Evolutionary conservation across 306 rosid genomes (phyloP).

Genomic region (Medicago lupulina): DNA sequence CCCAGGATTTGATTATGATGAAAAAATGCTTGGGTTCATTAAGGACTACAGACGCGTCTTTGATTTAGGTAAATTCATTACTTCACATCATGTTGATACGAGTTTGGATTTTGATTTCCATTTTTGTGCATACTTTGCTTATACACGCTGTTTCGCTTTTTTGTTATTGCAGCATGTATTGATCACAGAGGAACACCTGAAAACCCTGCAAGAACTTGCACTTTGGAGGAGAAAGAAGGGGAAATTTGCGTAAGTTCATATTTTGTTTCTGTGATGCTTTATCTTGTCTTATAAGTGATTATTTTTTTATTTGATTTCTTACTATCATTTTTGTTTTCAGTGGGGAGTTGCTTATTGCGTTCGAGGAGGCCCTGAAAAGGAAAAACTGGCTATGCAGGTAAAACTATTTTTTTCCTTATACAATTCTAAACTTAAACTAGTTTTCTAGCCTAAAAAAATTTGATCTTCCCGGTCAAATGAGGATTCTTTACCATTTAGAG

Average conservation of each 20-base stretch:
- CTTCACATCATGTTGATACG: not conserved
- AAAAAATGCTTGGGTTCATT: slow-evolving; percentile 79
- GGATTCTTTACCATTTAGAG: no score
- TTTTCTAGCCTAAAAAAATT: no score
- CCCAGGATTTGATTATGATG: slow-evolving; percentile 88
- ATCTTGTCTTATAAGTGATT: not conserved
- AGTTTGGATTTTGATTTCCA: not conserved
- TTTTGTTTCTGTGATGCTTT: not conserved
- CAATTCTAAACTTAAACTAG: not conserved
- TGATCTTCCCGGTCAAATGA: no score
- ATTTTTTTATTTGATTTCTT: not conserved
- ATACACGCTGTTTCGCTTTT: not conserved
- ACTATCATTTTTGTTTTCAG: slow-evolving; percentile 46
- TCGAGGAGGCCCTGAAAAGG: slow-evolving; percentile 82
- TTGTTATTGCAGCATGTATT: slow-evolving; percentile 67
- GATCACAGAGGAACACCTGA: slow-evolving; percentile 96
- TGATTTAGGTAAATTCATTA: slow-evolving; percentile 72
- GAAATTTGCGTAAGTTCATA: slow-evolving; percentile 69
- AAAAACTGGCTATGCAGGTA: slow-evolving; percentile 88
- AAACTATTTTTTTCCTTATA: not conserved
- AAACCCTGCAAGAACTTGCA: slow-evolving; percentile 91
- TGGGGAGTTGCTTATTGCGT: slow-evolving; percentile 95
- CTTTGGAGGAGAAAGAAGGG: slow-evolving; percentile 81
- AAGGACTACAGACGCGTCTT: slow-evolving; percentile 91
- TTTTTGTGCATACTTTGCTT: not conserved